Evolutionary conservation across 148 eudicot genomes (phyloP).

Genomic region (Spergularia marina): DNA sequence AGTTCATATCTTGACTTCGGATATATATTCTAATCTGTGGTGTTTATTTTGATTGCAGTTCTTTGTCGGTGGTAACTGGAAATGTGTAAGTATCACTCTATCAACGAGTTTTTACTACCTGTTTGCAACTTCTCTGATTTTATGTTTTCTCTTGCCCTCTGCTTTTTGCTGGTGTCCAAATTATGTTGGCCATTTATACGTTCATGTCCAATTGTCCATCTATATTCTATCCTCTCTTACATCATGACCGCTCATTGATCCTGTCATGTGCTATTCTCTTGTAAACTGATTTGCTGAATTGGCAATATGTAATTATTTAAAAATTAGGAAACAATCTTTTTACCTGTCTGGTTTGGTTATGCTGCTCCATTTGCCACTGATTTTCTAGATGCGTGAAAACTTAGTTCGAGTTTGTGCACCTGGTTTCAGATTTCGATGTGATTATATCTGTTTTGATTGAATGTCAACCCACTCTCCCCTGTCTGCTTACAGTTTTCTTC

Average conservation of each 20-base stretch:
- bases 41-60: slow-evolving; percentile 60
- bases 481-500: not conserved
- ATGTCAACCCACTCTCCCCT: too few relatives aligned
- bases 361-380: too few relatives aligned
- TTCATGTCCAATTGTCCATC: not conserved
- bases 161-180: not conserved
- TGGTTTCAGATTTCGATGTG: too few relatives aligned
- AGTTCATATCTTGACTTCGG: not conserved
- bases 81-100: slow-evolving; percentile 66
- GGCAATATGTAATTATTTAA: too few relatives aligned
- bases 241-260: not conserved
- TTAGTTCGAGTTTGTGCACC: too few relatives aligned
- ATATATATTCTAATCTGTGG: slow-evolving; percentile 15
- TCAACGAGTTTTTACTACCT: slow-evolving; percentile 1
- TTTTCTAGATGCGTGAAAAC: too few relatives aligned
- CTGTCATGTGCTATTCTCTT: not conserved
- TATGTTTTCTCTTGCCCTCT: not conserved
- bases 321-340: too few relatives aligned
- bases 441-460: not conserved
- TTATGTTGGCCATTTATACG: not conserved
- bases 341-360: too few relatives aligned
- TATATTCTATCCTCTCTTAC: too few relatives aligned
- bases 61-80: slow-evolving; percentile 99
- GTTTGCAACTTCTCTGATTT: not conserved
- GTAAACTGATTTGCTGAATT: not conserved